Percentiles rank a stretch among this genome's conserved stretches.
Conservation (phyloP, 371 early-diverging fungal species). For the Rhizopus stolonifer region DNA sequence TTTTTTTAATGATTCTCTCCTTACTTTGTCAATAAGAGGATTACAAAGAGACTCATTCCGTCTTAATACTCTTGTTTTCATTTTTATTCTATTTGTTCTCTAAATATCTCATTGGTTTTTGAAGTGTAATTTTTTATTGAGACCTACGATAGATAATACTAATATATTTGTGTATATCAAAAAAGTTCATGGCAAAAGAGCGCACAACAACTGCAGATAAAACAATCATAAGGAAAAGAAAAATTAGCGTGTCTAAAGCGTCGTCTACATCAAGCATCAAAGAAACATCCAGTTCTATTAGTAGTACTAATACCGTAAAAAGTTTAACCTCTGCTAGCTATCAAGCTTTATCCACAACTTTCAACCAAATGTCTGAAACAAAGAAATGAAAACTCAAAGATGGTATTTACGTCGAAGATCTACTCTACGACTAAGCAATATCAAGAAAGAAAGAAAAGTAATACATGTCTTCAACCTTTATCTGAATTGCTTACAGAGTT, state of each 20-base stretch:
- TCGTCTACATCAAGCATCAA: constrained; percentile 1
- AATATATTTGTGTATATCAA: constrained; percentile 4
- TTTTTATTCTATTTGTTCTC: no score
- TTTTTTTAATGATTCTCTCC: no score
- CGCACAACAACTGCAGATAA: background rate
- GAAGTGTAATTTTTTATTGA: constrained; percentile 9
- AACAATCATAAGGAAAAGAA: constrained; percentile 4
- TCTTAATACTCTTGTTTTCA: no score
- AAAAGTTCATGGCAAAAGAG: background rate
- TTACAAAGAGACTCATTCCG: no score
- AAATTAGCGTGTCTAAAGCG: background rate
- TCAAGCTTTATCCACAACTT: constrained; percentile 2
- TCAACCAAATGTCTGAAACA: constrained; percentile 2
- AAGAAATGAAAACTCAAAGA: constrained; percentile 7
- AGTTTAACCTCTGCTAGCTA: constrained; percentile 1
- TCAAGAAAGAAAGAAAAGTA: constrained; percentile 11
- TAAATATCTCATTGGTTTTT: no score
- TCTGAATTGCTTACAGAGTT: constrained; percentile 2
- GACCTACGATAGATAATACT: constrained; percentile 2
- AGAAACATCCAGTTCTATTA: constrained; percentile 5
- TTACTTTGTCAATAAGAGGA: no score
- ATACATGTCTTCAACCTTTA: constrained; percentile 4
- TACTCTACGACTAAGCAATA: constrained; percentile 11
- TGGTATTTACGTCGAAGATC: constrained; percentile 1
- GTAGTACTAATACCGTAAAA: background rate